phyloP scores from a whole-genome alignment of 192 early-diverging fungal species.

The Gamsiella multidivaricata region DNA sequence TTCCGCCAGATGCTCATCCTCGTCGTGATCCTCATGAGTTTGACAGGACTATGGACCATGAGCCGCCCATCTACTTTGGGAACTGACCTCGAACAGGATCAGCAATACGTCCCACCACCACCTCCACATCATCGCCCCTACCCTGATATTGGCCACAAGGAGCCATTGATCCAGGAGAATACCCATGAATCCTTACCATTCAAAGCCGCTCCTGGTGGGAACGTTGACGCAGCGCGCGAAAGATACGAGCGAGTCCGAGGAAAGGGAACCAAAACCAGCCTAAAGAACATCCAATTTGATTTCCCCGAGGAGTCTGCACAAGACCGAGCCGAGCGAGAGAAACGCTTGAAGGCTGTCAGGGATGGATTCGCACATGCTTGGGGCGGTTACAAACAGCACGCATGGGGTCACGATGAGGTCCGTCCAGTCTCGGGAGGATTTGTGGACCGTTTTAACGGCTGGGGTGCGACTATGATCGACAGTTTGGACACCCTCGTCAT shows the following conservation, averaged over 20 bases:
- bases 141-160: not conserved
- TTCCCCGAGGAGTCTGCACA: slow-evolving; percentile 24
- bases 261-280: slow-evolving; percentile 8
- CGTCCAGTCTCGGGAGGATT: slow-evolving; percentile 48
- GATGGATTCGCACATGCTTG: slow-evolving; percentile 75
- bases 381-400: slow-evolving; percentile 80
- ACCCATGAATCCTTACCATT: not conserved
- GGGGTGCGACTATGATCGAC: slow-evolving; percentile 86
- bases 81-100: not conserved
- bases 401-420: slow-evolving; percentile 85
- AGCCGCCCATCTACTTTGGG: not conserved
- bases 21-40: slow-evolving; percentile 15
- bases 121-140: not conserved
- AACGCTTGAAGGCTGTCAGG: slow-evolving; percentile 63
- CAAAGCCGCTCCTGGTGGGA: not conserved
- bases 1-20: slow-evolving; percentile 40
- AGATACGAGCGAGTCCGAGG: slow-evolving; percentile 41
- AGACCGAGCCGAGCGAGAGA: slow-evolving; percentile 33
- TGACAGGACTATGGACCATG: slow-evolving; percentile 29
- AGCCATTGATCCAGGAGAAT: not conserved
- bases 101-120: slow-evolving; percentile 1
- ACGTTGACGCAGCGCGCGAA: slow-evolving; percentile 1
- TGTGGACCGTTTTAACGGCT: slow-evolving; percentile 62
- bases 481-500: slow-evolving; percentile 88
- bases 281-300: slow-evolving; percentile 43